Evolutionary conservation across 1,284 basidiomycete species (phyloP).

Genomic region (Trichosporon asahii): DNA sequence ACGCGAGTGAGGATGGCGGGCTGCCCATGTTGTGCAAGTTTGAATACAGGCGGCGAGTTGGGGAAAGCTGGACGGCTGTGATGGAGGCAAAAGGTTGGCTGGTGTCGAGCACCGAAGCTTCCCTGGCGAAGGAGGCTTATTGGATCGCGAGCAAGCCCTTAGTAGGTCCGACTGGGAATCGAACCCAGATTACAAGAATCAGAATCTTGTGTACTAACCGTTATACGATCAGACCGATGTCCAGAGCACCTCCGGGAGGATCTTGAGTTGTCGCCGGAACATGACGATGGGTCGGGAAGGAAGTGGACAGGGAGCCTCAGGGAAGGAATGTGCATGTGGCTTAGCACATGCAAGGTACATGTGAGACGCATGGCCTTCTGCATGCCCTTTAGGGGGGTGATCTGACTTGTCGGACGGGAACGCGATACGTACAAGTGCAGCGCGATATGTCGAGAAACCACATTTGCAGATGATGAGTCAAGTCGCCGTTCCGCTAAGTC

Average conservation of each 20-base stretch:
- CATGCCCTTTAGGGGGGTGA: background rate
- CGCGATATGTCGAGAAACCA: background rate
- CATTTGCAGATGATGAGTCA: background rate
- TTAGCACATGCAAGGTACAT: background rate
- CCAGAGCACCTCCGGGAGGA: background rate
- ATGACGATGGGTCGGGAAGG: background rate
- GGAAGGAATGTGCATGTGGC: background rate
- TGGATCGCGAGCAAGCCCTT: background rate
- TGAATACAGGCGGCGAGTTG: no score
- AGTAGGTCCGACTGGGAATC: slow-evolving; percentile 8
- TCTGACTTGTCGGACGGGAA: background rate
- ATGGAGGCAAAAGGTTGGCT: background rate
- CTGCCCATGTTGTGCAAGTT: background rate
- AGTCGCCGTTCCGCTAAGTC: background rate
- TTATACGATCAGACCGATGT: slow-evolving; percentile 5
- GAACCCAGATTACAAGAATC: slow-evolving; percentile 11
- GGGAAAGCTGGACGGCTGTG: background rate
- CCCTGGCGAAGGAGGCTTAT: background rate
- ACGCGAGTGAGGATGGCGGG: background rate
- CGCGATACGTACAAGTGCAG: background rate
- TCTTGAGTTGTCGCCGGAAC: background rate
- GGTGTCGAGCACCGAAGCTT: background rate
- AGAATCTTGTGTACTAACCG: slow-evolving; percentile 10
- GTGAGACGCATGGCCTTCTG: background rate
- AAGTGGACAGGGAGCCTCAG: background rate